A percentile compares a stretch with the other conserved stretches of the same genome.
Evolutionary conservation across 306 rosid species (phyloP).

Genomic region (Prunus kanzakura): DNA sequence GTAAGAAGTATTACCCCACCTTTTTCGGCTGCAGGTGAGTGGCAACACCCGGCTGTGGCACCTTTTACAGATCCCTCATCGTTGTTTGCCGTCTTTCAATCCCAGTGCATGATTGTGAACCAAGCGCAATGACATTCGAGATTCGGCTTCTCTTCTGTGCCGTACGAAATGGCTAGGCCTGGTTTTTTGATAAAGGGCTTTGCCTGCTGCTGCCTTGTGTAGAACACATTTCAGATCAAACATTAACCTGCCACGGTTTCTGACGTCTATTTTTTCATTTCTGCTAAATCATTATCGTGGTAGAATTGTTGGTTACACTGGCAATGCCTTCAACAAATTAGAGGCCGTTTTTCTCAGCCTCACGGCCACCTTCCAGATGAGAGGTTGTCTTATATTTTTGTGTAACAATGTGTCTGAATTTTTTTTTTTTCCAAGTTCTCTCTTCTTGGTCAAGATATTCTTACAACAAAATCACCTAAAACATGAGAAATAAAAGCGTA

Average conservation of each 20-base stretch:
- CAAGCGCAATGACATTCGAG: conserved; percentile 35
- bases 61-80: conserved; percentile 43
- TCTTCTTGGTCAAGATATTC: neutral
- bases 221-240: neutral
- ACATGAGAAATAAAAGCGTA: neutral
- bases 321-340: neutral
- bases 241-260: neutral
- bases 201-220: neutral
- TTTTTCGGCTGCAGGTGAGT: conserved; percentile 21
- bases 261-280: neutral
- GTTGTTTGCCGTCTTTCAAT: conserved; percentile 47
- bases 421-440: neutral
- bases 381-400: neutral
- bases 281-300: neutral
- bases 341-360: neutral
- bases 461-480: neutral
- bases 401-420: neutral
- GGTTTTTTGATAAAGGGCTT: neutral
- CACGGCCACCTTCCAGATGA: neutral
- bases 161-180: neutral
- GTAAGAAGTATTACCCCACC: neutral
- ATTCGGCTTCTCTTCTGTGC: neutral
- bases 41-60: conserved; percentile 62
- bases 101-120: conserved; percentile 49
- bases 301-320: neutral